Evolutionary conservation across 768 basidiomycete genomes (phyloP).

Genomic region (Piloderma croceum): DNA sequence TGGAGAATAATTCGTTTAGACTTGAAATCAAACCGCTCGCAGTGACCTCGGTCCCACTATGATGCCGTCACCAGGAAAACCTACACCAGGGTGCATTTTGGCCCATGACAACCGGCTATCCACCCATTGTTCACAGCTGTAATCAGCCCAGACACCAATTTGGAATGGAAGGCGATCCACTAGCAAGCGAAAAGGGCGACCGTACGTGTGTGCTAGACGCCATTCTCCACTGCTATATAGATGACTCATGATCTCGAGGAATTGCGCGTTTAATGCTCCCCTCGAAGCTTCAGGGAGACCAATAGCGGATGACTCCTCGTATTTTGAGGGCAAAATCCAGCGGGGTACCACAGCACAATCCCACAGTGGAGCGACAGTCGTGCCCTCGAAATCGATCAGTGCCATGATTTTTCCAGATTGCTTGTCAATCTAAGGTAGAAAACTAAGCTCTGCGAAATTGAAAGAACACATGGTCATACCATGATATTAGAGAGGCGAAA

Average conservation of each 20-base stretch:
- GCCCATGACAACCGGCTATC: conserved; percentile 9
- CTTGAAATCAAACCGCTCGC: too few species aligned
- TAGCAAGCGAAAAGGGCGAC: conserved; percentile 9
- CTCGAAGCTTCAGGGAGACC: conserved; percentile 8
- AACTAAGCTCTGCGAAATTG: not conserved
- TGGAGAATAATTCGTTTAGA: too few species aligned
- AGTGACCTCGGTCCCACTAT: too few species aligned
- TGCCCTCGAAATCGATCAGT: conserved; percentile 16
- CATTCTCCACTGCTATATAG: conserved; percentile 12
- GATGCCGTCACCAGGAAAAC: too few species aligned
- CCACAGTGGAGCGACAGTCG: conserved; percentile 16
- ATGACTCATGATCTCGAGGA: conserved; percentile 7
- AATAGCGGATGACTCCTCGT: conserved; percentile 7
- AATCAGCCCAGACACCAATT: conserved; percentile 12
- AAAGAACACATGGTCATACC: conserved; percentile 5
- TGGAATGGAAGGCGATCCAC: conserved; percentile 3
- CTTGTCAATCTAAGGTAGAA: conserved; percentile 10
- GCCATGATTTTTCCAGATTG: conserved; percentile 12
- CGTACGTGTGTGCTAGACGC: conserved; percentile 5
- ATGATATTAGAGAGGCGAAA: conserved; percentile 17
- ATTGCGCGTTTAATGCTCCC: conserved; percentile 3
- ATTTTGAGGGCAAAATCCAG: conserved; percentile 12
- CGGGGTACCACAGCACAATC: conserved; percentile 17
- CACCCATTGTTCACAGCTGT: conserved; percentile 10
- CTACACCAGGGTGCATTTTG: not conserved